Base-by-base conservation (phyloP, 1,284 basidiomycete species). In the Chalciporus sp. region DNA sequence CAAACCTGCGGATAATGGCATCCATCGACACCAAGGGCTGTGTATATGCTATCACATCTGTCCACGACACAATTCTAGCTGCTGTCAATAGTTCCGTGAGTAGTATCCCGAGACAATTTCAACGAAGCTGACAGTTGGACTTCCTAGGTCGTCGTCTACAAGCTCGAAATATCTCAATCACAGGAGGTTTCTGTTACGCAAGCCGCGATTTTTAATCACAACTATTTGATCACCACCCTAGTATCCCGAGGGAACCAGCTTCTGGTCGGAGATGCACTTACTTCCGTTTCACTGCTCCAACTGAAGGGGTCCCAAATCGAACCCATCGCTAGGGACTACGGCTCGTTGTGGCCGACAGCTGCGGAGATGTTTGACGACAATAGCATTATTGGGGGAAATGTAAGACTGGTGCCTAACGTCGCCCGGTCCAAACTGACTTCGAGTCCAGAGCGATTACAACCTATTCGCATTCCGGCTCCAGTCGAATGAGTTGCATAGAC, bases 201-300 rank as follows among this genome's bases (percentile, higher is more conserved):
- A 45, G 61, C 83, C 9, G 72, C 81, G 0, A 75, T 80, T 35
- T 94, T 90, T 84, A 84, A 90, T 57, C 90, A 91, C 62, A 92
- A 88, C 53, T 94, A 94, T 69, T 64, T 92, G 51, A 83, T 94
- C 10, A 83, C 79, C n/a, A 87, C 76, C 57, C 68, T 88, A 46
- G 80, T 78, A 1, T 74, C 78, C 7, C 77, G 76, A 47, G 77
- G 73, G 2, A 72, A 86, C 62, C 79, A 65, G 57, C 71, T 85
- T 49, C 81, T 82, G 16, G 80, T 88, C 12, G 92, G 92, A 19
- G 95, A 98, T 65, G 86, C 88, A 1, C 84, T 96, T 51, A 84
- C 86, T 64, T 95, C 93, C 2, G 78, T 97, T 10, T 88, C 92
- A 6, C 67, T 92, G 4, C 73, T 96, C 16, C 79, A 81, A 44